Conservation (phyloP, 129 eudicot species). For the Saussurea involucrata region DNA sequence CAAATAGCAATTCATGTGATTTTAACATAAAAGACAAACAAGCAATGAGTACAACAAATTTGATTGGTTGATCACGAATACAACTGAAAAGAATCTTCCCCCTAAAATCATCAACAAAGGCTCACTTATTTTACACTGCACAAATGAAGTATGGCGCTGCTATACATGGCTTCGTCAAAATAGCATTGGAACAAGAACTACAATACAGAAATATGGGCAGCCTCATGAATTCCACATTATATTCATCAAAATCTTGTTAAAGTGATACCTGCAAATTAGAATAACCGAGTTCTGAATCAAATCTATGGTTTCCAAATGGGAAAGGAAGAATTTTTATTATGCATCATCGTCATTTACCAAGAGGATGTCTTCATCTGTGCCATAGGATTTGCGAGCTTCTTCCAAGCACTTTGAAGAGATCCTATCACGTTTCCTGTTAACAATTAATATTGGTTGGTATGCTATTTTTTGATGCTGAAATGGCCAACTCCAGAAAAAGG, state of each 20-base stretch:
- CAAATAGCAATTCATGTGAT: too few relatives aligned
- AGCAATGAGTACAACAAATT: neutral
- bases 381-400: slow-evolving; percentile 94
- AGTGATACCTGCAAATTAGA: slow-evolving; percentile 57
- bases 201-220: neutral
- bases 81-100: neutral
- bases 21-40: neutral
- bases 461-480: neutral
- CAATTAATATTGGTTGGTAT: neutral
- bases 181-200: neutral
- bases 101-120: neutral
- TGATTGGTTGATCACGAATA: neutral
- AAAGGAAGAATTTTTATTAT: neutral
- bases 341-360: slow-evolving; percentile 45
- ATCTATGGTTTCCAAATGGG: neutral
- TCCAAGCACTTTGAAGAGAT: slow-evolving; percentile 68
- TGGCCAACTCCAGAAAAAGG: neutral
- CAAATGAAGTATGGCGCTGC: neutral
- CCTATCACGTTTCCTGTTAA: slow-evolving; percentile 57
- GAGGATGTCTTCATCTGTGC: slow-evolving; percentile 97
- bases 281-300: neutral
- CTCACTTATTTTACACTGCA: slow-evolving; percentile 12
- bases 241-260: neutral
- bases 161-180: neutral
- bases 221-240: neutral